These are phyloP conservation scores for Backusella tarrabulga DNA, from an alignment of 192 early-diverging fungal genomes.

Conservation along the genomic window DNA sequence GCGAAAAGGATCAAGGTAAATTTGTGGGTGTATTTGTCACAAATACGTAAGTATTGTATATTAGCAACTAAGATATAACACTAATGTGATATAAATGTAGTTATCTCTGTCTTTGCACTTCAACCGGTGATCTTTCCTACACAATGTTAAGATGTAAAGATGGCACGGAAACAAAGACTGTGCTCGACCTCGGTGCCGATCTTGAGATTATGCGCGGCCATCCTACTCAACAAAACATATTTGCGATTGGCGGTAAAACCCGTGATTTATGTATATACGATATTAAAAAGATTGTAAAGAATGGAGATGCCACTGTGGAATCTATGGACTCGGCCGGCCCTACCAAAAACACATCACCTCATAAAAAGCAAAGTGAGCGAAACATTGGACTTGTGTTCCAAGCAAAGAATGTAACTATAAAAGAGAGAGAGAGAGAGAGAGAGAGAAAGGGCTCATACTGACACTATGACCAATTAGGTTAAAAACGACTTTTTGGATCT, in stretches of 20 bases:
- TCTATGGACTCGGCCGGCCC: not conserved
- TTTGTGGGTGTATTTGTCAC: slow-evolving; percentile 53
- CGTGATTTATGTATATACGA: slow-evolving; percentile 84
- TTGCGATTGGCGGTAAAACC: slow-evolving; percentile 87
- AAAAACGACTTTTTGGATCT: slow-evolving; percentile 77
- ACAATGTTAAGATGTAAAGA: slow-evolving; percentile 12
- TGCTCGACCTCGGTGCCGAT: slow-evolving; percentile 32
- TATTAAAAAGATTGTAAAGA: slow-evolving; percentile 26
- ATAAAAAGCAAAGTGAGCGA: slow-evolving; percentile 27
- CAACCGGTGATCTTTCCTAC: slow-evolving; percentile 12
- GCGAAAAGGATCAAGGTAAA: slow-evolving; percentile 34
- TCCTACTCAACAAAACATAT: slow-evolving; percentile 55
- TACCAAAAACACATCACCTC: slow-evolving; percentile 17
- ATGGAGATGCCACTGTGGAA: not conserved
- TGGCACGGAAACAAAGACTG: slow-evolving; percentile 21
- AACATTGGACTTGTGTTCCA: slow-evolving; percentile 63
- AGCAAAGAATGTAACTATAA: slow-evolving; percentile 69
- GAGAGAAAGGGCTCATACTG: not conserved
- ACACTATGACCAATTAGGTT: slow-evolving; percentile 26
- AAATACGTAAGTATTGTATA: slow-evolving; percentile 32
- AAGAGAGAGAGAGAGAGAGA: not conserved
- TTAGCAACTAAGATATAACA: not conserved
- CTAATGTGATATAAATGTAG: not conserved
- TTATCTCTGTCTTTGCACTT: slow-evolving; percentile 17
- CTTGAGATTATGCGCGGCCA: slow-evolving; percentile 72